Base-by-base conservation (phyloP, 1,284 basidiomycete genomes). In the Ceratobasidium sp. region DNA sequence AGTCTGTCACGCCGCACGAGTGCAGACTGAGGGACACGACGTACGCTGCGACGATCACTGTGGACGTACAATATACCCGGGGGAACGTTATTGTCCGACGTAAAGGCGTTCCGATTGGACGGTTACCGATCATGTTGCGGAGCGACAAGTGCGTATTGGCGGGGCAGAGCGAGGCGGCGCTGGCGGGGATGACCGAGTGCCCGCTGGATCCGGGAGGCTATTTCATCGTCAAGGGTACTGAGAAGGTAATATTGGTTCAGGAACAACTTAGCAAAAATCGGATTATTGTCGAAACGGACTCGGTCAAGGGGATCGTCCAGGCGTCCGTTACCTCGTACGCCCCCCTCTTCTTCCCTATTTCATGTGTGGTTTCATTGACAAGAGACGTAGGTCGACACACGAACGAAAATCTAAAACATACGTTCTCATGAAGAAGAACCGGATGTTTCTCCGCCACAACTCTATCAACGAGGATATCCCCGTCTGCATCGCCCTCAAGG, bases 181-280 rank as follows among this genome's bases (percentile, higher is more conserved):
- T 99, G 19, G 96, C 96, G 24, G 86, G 89, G 62, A 96, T 98
- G 94, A 92, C 89, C 39, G 98, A 99, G 83, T 99, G 98, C 81
- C 98, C 98, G 0, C 85, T 99, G 75, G 98, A 99, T 84, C 98
- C 98, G 1, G 98, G 98, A 24, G 98, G 98, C 7, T 99, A 99
- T 83, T 99, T 99, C 83, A 93, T 99, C 74, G 97, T 99, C 68
- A 98, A 98, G 82, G 98, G 98, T 14, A 99, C 98, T 22, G 98
- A 99, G 83, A 99, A 99, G 85, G 98, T 99, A 79, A 99, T 99
- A 78, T 86, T 99, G 75, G 97, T 99, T 1, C 98, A 99, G 82
- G 98, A 99, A 82, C 98, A 99, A 84, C 85, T 99, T 79, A 96
- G 94, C 86, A 99, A 99, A 86, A 99, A 99, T 83, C 90, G 98